phyloP scores from a whole-genome alignment of 129 eudicot genomes.

The Logfia minima region DNA sequence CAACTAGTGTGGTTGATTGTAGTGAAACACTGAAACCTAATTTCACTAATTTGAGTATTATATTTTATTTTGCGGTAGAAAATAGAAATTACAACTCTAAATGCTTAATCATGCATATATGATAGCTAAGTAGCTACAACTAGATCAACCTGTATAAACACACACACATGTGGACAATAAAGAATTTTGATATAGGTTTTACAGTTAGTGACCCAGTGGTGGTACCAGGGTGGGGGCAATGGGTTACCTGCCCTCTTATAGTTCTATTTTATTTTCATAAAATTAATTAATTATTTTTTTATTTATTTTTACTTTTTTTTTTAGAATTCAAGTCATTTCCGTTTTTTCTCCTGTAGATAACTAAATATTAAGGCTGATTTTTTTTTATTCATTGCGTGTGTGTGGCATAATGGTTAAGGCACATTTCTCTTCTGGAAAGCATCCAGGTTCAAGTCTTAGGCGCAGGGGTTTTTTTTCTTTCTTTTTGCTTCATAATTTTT shows the following conservation, averaged over 20 bases:
- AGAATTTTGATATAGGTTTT: slow-evolving; percentile 2
- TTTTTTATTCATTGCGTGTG: background rate
- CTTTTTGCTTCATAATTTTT: background rate
- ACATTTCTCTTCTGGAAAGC: background rate
- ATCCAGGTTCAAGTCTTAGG: background rate
- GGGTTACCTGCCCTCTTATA: background rate
- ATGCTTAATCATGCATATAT: slow-evolving; percentile 1
- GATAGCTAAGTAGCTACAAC: slow-evolving; percentile 13
- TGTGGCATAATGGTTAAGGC: background rate
- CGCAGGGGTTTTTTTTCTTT: background rate
- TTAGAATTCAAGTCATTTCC: no score
- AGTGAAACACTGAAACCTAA: background rate
- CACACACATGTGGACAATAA: slow-evolving; percentile 12
- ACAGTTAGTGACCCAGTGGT: slow-evolving; percentile 25
- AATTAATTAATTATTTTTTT: no score
- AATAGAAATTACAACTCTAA: background rate
- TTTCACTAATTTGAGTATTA: background rate
- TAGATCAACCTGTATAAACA: slow-evolving; percentile 1
- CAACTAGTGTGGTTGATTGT: slow-evolving; percentile 6
- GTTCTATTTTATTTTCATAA: no score
- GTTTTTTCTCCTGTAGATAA: background rate
- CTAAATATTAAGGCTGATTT: background rate
- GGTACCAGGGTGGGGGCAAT: background rate
- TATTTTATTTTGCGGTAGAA: background rate
- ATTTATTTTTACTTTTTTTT: no score